Evolutionary conservation across 345 rosid genomes (phyloP).

Genomic region (Pugionium cornutum): DNA sequence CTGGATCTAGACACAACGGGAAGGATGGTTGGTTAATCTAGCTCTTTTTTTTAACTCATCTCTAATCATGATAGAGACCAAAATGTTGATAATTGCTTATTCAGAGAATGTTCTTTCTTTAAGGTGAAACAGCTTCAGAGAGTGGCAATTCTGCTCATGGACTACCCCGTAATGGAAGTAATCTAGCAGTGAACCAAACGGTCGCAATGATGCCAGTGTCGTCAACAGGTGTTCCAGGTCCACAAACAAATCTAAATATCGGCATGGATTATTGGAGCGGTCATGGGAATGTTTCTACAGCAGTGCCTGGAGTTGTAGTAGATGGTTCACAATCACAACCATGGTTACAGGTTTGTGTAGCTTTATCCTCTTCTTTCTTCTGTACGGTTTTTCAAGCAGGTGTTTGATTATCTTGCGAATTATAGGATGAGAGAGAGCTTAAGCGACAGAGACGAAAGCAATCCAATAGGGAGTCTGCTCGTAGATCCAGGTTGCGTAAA

Average conservation of each 20-base stretch:
- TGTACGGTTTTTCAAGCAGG: neutral
- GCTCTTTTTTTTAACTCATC: neutral
- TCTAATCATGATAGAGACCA: slow-evolving; percentile 3
- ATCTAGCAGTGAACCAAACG: slow-evolving; percentile 52
- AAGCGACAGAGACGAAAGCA: slow-evolving; percentile 93
- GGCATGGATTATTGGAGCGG: slow-evolving; percentile 98
- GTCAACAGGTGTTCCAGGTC: slow-evolving; percentile 67
- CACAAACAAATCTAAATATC: slow-evolving; percentile 87
- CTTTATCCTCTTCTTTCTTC: neutral
- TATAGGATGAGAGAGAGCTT: slow-evolving; percentile 89
- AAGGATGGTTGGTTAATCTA: slow-evolving; percentile 59
- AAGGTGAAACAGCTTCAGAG: slow-evolving; percentile 69
- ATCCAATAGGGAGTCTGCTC: slow-evolving; percentile 96
- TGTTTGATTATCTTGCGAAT: slow-evolving; percentile 12
- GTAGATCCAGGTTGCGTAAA: slow-evolving; percentile 91
- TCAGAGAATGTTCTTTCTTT: slow-evolving; percentile 21
- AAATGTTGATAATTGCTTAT: slow-evolving; percentile 1
- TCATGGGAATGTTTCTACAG: slow-evolving; percentile 71
- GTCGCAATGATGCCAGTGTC: slow-evolving; percentile 59
- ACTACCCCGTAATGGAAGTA: slow-evolving; percentile 63
- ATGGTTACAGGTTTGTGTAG: slow-evolving; percentile 73
- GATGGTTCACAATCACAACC: slow-evolving; percentile 69
- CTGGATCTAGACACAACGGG: slow-evolving; percentile 78
- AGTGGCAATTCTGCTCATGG: slow-evolving; percentile 65
- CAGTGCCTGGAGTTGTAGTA: slow-evolving; percentile 63